Percentiles rank a stretch among this genome's conserved stretches.
Conservation (phyloP, 2,329 filamentous ascomycete genomes). For the Sclerotinia borealis region DNA sequence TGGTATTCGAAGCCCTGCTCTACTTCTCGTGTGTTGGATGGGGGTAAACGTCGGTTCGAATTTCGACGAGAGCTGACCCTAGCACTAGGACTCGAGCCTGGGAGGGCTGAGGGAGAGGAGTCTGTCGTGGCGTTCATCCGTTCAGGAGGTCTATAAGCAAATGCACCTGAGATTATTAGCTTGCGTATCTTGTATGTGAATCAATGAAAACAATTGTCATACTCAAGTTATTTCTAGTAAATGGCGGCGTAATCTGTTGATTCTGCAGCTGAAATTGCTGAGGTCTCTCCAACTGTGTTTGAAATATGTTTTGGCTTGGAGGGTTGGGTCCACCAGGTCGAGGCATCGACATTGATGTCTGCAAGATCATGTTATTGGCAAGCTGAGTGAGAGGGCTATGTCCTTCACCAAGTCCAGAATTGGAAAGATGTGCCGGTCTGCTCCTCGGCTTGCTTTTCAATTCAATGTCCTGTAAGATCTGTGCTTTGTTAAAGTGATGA, state of each 20-base stretch:
- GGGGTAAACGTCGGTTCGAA: constrained; percentile 10
- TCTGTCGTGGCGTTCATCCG: constrained; percentile 3
- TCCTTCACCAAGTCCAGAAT: not conserved
- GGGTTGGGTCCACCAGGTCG: constrained; percentile 4
- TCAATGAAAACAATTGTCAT: not conserved
- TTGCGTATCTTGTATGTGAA: not conserved
- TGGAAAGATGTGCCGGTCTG: not conserved
- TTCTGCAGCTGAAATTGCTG: constrained; percentile 23
- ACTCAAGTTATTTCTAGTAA: constrained; percentile 22
- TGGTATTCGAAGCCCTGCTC: not conserved
- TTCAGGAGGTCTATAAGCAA: constrained; percentile 17
- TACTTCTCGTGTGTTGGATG: not conserved
- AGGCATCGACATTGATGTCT: constrained; percentile 15
- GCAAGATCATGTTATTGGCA: constrained; percentile 25
- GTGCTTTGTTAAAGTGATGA: constrained; percentile 22
- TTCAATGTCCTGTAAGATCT: constrained; percentile 22
- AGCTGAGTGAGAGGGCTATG: constrained; percentile 20
- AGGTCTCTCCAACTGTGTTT: constrained; percentile 15
- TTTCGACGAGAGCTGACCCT: constrained; percentile 25
- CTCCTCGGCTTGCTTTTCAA: not conserved
- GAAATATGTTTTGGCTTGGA: constrained; percentile 14
- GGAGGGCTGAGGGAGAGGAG: constrained; percentile 21
- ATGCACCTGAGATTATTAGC: constrained; percentile 23
- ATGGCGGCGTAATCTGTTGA: constrained; percentile 28
- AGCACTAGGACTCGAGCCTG: constrained; percentile 27